Percentiles rank a stretch among this genome's conserved stretches.
Evolutionary conservation across 2,329 filamentous ascomycete species (phyloP).

Genomic region (Elsinoe ampelina): DNA sequence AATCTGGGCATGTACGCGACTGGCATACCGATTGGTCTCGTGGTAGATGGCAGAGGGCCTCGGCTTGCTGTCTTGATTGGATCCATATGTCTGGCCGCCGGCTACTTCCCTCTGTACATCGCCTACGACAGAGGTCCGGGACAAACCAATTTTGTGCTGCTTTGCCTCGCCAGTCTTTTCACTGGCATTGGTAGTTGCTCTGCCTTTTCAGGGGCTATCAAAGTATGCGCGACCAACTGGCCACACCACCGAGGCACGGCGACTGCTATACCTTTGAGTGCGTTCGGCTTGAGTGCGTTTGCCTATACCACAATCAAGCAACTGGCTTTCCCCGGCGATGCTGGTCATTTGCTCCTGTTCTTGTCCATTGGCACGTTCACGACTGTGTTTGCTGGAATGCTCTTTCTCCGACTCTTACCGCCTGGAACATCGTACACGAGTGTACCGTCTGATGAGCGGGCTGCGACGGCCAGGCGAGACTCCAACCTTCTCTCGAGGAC

Average conservation of each 20-base stretch:
- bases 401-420: constrained; percentile 72
- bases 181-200: constrained; percentile 83
- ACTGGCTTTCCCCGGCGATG: constrained; percentile 72
- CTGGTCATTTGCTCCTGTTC: constrained; percentile 69
- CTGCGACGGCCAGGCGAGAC: constrained; percentile 34
- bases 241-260: constrained; percentile 84
- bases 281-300: constrained; percentile 90
- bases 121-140: constrained; percentile 64
- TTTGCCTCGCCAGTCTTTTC: constrained; percentile 78
- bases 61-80: constrained; percentile 69
- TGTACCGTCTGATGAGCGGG: constrained; percentile 40
- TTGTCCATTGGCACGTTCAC: constrained; percentile 69
- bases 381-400: constrained; percentile 67
- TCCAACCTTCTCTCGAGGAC: constrained; percentile 39
- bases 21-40: constrained; percentile 79
- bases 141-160: constrained; percentile 44
- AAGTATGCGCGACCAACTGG: constrained; percentile 80
- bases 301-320: constrained; percentile 81
- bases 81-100: constrained; percentile 59
- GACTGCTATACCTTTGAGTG: constrained; percentile 84
- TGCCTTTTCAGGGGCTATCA: constrained; percentile 82
- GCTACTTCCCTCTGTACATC: constrained; percentile 77
- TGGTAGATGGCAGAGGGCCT: constrained; percentile 76
- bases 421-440: constrained; percentile 48
- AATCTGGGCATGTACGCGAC: constrained; percentile 90